Conservation (phyloP, 108 stramenopile genomes). For the Schizochytrium sp. region DNA sequence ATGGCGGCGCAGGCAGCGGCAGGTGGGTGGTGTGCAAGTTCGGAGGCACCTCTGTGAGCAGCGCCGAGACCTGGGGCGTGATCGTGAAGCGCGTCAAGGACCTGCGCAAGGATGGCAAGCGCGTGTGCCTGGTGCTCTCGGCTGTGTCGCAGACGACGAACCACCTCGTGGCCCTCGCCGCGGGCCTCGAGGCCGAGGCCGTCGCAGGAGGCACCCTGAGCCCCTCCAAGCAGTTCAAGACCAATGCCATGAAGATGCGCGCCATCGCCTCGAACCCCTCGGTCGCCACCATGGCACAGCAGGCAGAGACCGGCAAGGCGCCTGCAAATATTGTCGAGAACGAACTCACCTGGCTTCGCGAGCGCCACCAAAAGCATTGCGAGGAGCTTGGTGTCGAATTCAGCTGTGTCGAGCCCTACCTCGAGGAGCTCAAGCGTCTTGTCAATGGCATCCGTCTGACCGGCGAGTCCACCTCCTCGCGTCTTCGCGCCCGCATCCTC, state of each 20-base stretch:
- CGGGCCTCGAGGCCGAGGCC: background rate
- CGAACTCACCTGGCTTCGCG: background rate
- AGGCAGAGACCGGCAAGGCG: background rate
- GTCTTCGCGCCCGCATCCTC: background rate
- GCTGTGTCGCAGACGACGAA: conserved; percentile 9
- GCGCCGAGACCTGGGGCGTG: background rate
- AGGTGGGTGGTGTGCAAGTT: conserved; percentile 23
- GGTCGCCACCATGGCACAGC: background rate
- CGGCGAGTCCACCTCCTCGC: background rate
- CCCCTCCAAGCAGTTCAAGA: background rate
- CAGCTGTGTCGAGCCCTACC: background rate
- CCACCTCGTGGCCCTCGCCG: background rate
- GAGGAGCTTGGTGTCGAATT: background rate
- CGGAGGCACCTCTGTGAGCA: conserved; percentile 13
- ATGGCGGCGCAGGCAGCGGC: background rate
- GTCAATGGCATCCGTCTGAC: conserved; percentile 7
- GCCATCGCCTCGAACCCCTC: background rate
- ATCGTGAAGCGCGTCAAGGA: background rate
- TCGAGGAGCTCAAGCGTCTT: background rate
- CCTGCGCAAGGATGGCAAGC: background rate
- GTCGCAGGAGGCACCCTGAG: background rate
- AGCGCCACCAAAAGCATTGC: background rate
- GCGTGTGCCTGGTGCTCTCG: conserved; percentile 11
- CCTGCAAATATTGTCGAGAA: background rate
- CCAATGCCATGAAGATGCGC: background rate